Base-by-base conservation (phyloP, 2,329 filamentous ascomycete species). In the Botrytis deweyae region DNA sequence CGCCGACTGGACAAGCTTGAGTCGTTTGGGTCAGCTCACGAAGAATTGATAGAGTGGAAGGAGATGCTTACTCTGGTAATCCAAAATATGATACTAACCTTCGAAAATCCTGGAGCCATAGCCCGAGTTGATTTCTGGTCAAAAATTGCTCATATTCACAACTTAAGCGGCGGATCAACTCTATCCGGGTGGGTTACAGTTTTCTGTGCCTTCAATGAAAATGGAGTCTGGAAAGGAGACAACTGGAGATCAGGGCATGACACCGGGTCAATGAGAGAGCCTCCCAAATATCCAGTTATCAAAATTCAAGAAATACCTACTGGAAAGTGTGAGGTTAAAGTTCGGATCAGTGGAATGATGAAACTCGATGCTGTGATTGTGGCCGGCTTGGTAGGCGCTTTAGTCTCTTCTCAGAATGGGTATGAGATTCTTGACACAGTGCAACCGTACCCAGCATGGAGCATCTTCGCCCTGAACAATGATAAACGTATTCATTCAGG, bases 201-300 rank as follows among this genome's bases (percentile, higher is more conserved):
- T 33, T 58, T 58, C n/a, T 58, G 52, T 58, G 12, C 9, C 52
- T 58, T 58, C 2, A 18, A 58, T 33, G 52, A 58, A 18, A 7
- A 58, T 8, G 52, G 52, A 9, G 14, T 18, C 2, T 58, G 52
- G n/a, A 0, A 58, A 29, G 52, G 5, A 58, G 5, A 5, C 29
- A 1, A 58, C 2, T 9, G 52, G 14, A 58, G 14, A 9, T 4
- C 52, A n/a, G 12, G 25, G 1, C 12, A 55, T 14, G 3, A 8
- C n/a, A 29, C 4, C 2, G 6, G 14, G 4, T 16, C 16, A 58
- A 58, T 8, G 5, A 9, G n/a, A 0, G 14, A 29, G n/a, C n/a
- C 52, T 58, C 14, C n/a, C 6, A 0, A 4, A 58, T 58, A 58
- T 58, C 14, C 52, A 58, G 0, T 9, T 8, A 58, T 58, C 1